Evolutionary conservation across 208 protist species (phyloP).

Genomic region (Blechomonas ayalai): DNA sequence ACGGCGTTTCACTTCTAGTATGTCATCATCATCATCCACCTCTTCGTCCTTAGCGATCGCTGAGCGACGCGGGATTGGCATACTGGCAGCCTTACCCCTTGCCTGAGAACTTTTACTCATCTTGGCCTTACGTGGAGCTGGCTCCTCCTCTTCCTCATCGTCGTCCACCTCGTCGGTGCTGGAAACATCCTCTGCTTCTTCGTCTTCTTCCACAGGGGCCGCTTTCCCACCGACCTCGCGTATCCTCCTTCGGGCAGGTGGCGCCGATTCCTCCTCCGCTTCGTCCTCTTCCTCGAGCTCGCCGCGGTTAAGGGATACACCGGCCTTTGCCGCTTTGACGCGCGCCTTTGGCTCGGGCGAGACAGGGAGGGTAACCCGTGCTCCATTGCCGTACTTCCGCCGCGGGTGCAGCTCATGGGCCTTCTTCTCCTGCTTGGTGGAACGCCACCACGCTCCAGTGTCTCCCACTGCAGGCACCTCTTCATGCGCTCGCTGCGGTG

Average conservation of each 20-base stretch:
- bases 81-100: background rate
- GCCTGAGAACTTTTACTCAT: slow-evolving; percentile 1
- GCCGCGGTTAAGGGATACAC: background rate
- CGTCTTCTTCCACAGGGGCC: slow-evolving; percentile 8
- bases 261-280: slow-evolving; percentile 7
- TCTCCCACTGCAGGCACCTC: slow-evolving; percentile 11
- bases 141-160: slow-evolving; percentile 16
- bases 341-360: background rate
- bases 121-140: background rate
- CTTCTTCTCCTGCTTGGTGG: slow-evolving; percentile 41
- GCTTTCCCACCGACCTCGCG: slow-evolving; percentile 1
- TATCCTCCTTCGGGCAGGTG: background rate
- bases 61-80: background rate
- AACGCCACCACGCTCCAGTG: slow-evolving; percentile 61
- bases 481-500: background rate
- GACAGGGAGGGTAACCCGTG: slow-evolving; percentile 9
- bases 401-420: slow-evolving; percentile 59
- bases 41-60: slow-evolving; percentile 11
- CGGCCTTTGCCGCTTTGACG: background rate
- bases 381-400: slow-evolving; percentile 54
- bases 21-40: slow-evolving; percentile 2
- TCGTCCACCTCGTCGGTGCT: slow-evolving; percentile 3
- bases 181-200: slow-evolving; percentile 1
- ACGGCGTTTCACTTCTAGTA: background rate
- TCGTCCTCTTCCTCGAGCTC: slow-evolving; percentile 5